A percentile compares a stretch with the other conserved stretches of the same genome.
Evolutionary conservation across 768 basidiomycete species (phyloP).

Genomic region (Boletellus ananas): DNA sequence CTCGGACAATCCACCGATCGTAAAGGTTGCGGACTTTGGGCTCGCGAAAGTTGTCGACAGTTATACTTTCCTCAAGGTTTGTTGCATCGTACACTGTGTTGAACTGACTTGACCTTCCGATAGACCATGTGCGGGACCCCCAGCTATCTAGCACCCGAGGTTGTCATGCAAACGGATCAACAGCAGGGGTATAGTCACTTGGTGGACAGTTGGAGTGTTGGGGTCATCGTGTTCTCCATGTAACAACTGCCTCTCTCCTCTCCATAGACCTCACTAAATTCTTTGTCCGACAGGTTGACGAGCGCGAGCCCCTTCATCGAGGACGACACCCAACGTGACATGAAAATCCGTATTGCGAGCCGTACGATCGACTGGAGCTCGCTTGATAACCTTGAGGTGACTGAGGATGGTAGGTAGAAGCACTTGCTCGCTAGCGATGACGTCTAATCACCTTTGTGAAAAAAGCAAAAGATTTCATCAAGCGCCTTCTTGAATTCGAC

Average conservation of each 20-base stretch:
- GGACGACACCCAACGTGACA: constrained; percentile 54
- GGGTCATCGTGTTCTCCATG: constrained; percentile 93
- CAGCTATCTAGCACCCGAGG: constrained; percentile 89
- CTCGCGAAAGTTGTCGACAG: constrained; percentile 89
- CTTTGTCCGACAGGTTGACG: constrained; percentile 54
- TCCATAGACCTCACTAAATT: neutral
- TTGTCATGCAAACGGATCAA: constrained; percentile 59
- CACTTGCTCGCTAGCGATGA: neutral
- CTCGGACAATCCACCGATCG: constrained; percentile 55
- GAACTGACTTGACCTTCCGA: constrained; percentile 1
- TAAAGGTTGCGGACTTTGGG: constrained; percentile 96
- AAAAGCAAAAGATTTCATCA: constrained; percentile 65
- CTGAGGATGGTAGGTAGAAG: constrained; percentile 42
- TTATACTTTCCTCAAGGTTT: constrained; percentile 69
- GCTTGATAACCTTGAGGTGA: constrained; percentile 40
- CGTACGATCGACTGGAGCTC: constrained; percentile 61
- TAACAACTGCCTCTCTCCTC: constrained; percentile 28
- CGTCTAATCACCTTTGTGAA: constrained; percentile 30
- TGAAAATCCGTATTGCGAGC: constrained; percentile 56
- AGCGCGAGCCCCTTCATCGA: constrained; percentile 80
- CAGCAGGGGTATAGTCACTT: constrained; percentile 74
- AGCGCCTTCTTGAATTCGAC: constrained; percentile 57
- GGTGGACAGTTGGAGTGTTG: constrained; percentile 96
- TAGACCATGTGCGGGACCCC: constrained; percentile 97
- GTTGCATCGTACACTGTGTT: constrained; percentile 16